Percentiles rank a stretch among this genome's conserved stretches.
These are phyloP conservation scores for Zalaria sp. DNA, from an alignment of 2,329 filamentous ascomycete species.

Conservation along the genomic window DNA sequence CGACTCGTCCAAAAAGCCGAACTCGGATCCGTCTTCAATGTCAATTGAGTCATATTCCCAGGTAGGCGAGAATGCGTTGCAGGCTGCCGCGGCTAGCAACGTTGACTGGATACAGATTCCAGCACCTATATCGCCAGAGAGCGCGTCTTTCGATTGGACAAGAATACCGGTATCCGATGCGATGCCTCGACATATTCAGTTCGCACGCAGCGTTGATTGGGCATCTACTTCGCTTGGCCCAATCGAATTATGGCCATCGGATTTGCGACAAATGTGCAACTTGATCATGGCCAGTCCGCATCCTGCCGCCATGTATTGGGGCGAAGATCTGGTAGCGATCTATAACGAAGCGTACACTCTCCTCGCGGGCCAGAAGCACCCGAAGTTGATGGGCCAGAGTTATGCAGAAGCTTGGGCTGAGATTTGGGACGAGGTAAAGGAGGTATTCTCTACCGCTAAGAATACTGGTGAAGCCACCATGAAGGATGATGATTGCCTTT, in stretches of 20 bases:
- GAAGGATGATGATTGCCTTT: conserved; percentile 71
- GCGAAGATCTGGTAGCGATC: conserved; percentile 50
- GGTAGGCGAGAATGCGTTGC: conserved; percentile 26
- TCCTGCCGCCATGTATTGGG: conserved; percentile 60
- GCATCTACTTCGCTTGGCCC: conserved; percentile 57
- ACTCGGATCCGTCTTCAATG: conserved; percentile 1
- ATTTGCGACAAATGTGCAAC: conserved; percentile 66
- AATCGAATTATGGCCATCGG: conserved; percentile 57
- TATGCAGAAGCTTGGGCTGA: conserved; percentile 59
- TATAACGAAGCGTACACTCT: conserved; percentile 61
- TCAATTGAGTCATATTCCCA: neutral
- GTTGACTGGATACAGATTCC: conserved; percentile 16
- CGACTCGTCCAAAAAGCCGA: neutral
- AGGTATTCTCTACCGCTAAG: conserved; percentile 53
- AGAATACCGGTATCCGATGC: conserved; percentile 48
- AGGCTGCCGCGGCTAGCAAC: conserved; percentile 22
- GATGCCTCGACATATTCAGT: conserved; percentile 57
- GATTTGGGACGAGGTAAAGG: conserved; percentile 58
- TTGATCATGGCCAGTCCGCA: conserved; percentile 68
- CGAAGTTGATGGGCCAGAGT: conserved; percentile 56
- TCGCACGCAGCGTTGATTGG: conserved; percentile 63
- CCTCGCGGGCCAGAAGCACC: conserved; percentile 65
- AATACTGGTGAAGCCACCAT: conserved; percentile 63
- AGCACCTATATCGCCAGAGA: conserved; percentile 12
- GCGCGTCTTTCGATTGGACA: conserved; percentile 68